Percentiles rank a stretch among this genome's conserved stretches.
These are phyloP conservation scores for Globisporangium barbulae DNA, from an alignment of 352 stramenopile species.

Conservation along the genomic window DNA sequence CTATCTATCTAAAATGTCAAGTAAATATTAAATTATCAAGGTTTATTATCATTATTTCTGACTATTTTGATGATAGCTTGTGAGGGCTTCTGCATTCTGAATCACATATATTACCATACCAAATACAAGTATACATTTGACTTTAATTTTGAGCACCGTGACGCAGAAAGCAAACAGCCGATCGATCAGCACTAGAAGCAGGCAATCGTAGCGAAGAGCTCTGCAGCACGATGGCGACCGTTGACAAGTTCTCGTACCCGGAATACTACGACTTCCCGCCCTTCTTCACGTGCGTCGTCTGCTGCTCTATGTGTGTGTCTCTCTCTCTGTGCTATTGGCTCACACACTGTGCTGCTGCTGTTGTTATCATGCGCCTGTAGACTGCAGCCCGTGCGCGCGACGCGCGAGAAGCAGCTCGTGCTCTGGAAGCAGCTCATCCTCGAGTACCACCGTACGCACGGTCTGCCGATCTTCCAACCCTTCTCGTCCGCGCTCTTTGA, in stretches of 20 bases:
- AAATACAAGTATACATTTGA: not conserved
- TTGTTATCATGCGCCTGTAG: constrained; percentile 18
- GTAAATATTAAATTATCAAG: no score
- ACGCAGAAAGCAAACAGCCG: not conserved
- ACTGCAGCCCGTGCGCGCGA: constrained; percentile 76
- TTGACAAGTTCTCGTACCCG: constrained; percentile 80
- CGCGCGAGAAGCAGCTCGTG: constrained; percentile 84
- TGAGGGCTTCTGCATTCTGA: no score
- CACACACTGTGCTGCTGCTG: no score
- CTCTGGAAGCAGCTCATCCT: constrained; percentile 85
- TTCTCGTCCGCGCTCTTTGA: constrained; percentile 70
- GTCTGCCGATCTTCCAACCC: constrained; percentile 68
- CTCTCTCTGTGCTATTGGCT: not conserved
- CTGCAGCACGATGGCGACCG: constrained; percentile 16
- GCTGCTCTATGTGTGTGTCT: not conserved
- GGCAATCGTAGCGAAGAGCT: not conserved
- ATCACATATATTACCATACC: not conserved
- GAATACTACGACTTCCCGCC: constrained; percentile 87
- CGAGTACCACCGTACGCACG: constrained; percentile 76
- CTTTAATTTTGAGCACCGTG: not conserved
- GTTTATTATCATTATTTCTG: no score
- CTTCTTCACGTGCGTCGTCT: constrained; percentile 73
- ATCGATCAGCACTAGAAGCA: not conserved
- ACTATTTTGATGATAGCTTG: no score
- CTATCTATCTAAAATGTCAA: no score